These are phyloP conservation scores for Stachybotrys echinatus DNA, from an alignment of 2,329 filamentous ascomycete genomes.

Conservation along the genomic window DNA sequence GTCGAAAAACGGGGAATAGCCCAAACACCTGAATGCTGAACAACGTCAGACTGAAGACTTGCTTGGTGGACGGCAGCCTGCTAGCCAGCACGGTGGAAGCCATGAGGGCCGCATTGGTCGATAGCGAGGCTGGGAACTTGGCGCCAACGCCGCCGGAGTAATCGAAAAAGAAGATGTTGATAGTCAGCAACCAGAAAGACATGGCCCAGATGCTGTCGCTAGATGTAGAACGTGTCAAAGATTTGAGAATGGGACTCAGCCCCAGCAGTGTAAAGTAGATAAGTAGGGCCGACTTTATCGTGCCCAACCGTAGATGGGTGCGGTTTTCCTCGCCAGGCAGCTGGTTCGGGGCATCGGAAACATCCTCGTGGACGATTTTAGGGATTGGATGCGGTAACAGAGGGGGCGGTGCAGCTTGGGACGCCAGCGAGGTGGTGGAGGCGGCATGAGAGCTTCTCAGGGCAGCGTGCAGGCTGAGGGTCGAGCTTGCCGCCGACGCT, in stretches of 20 bases:
- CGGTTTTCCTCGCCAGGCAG: constrained; percentile 31
- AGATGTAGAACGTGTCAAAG: constrained; percentile 87
- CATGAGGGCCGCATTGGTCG: constrained; percentile 95
- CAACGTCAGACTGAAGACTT: constrained; percentile 90
- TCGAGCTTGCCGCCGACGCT: constrained; percentile 40
- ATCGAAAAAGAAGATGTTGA: constrained; percentile 98
- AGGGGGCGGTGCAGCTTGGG: constrained; percentile 7
- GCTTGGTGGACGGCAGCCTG: constrained; percentile 79
- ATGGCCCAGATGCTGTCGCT: constrained; percentile 97
- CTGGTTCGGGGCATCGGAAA: constrained; percentile 14
- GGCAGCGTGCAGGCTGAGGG: constrained; percentile 33
- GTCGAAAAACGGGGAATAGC: constrained; percentile 93
- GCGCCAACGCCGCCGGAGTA: constrained; percentile 67
- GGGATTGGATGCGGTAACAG: constrained; percentile 9
- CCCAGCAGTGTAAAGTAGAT: constrained; percentile 92
- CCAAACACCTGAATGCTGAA: constrained; percentile 98
- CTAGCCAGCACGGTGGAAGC: constrained; percentile 91
- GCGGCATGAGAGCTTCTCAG: constrained; percentile 42
- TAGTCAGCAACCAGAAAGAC: constrained; percentile 84
- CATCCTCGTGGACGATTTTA: not conserved
- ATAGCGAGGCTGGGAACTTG: constrained; percentile 69
- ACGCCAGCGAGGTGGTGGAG: constrained; percentile 50
- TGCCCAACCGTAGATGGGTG: constrained; percentile 58
- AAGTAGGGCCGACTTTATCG: constrained; percentile 84
- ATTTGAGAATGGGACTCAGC: constrained; percentile 91